Evolutionary conservation across 2,329 filamentous ascomycete species (phyloP).

Genomic region (Davidsoniella eucalypti): DNA sequence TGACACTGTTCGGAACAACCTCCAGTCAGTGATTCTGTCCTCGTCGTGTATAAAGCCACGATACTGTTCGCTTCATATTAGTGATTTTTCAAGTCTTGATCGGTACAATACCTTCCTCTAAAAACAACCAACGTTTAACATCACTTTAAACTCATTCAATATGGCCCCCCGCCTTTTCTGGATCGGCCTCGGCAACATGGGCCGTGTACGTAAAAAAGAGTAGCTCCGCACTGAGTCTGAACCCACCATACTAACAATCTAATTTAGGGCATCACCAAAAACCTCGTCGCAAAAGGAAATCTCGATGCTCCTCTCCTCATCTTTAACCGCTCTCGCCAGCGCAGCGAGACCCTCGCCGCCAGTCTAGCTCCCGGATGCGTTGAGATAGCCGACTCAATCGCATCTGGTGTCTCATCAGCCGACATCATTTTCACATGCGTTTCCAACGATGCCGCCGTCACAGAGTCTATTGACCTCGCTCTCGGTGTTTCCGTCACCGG

Average conservation of each 20-base stretch:
- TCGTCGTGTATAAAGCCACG: not conserved
- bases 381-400: conserved; percentile 44
- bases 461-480: conserved; percentile 40
- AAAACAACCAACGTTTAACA: not conserved
- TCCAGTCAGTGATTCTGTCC: not conserved
- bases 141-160: not conserved
- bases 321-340: conserved; percentile 60
- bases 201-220: conserved; percentile 39
- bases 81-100: too few species aligned
- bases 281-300: conserved; percentile 61
- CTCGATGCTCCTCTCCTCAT: conserved; percentile 57
- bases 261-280: conserved; percentile 62
- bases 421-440: conserved; percentile 75
- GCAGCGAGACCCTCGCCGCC: conserved; percentile 45
- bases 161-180: conserved; percentile 32
- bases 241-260: conserved; percentile 2
- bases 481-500: conserved; percentile 39
- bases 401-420: conserved; percentile 48
- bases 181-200: conserved; percentile 82
- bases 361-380: conserved; percentile 45
- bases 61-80: too few species aligned
- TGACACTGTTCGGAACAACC: not conserved
- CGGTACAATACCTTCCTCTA: too few species aligned
- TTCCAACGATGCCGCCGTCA: conserved; percentile 59
- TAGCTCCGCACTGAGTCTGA: not conserved